phyloP scores from a whole-genome alignment of 345 rosid genomes.

The Eucalyptus urophylla region DNA sequence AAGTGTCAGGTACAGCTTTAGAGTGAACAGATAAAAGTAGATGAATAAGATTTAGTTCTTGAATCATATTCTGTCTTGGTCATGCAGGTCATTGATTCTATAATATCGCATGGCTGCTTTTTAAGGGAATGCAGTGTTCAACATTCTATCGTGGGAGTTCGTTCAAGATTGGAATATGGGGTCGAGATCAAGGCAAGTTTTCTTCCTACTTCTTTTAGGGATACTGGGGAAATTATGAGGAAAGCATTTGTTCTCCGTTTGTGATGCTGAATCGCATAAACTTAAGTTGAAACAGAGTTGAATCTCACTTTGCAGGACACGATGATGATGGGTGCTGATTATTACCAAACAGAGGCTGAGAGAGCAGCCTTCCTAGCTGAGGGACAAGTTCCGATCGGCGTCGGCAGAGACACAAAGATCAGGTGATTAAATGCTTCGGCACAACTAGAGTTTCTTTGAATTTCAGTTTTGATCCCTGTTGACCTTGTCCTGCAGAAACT shows the following conservation, averaged over 20 bases:
- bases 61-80: neutral
- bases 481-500: conserved; percentile 32
- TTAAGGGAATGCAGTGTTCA: conserved; percentile 66
- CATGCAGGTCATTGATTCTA: conserved; percentile 46
- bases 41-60: neutral
- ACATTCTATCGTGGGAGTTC: conserved; percentile 65
- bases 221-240: neutral
- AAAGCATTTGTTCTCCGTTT: neutral
- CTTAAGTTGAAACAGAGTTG: neutral
- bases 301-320: conserved; percentile 38
- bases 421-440: conserved; percentile 9
- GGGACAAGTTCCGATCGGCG: conserved; percentile 63
- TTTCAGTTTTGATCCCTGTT: neutral
- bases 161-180: conserved; percentile 74
- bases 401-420: conserved; percentile 61
- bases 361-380: conserved; percentile 42
- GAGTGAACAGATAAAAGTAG: neutral
- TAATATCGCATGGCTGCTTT: conserved; percentile 82
- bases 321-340: conserved; percentile 85
- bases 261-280: neutral
- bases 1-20: conserved; percentile 41
- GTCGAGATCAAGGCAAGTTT: conserved; percentile 56
- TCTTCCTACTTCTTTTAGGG: neutral
- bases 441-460: neutral
- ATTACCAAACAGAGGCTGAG: conserved; percentile 67